Base-by-base conservation (phyloP, 495 filamentous ascomycete species). In the Xylona heveae region DNA sequence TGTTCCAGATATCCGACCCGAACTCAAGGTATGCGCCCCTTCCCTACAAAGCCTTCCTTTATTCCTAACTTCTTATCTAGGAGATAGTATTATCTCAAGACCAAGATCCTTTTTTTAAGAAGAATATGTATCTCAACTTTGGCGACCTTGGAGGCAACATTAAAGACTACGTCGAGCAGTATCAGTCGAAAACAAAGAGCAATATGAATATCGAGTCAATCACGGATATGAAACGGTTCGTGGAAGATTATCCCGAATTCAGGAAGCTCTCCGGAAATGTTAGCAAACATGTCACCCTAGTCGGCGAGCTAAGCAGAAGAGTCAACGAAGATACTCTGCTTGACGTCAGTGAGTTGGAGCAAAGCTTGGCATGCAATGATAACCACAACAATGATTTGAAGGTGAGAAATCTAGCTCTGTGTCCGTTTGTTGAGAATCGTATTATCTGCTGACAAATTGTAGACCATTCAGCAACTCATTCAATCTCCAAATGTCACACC, bases 101-200 rank as follows among this genome's bases (percentile, higher is more conserved):
- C 39, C 90, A 95, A 50, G 88, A 97, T 46, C 90, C 88, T 0
- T 97, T 97, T 57, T 97, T 95, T 57, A 93, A 94, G 55, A 94
- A 92, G 57, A 97, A 97, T 50, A 95, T 97, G 90, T 97, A 83
- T 44, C 71, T 92, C 43, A 97, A 97, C 44, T 97, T 95, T 50
- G 88, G 88, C 25, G 88, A 97, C 40, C 65, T 97, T 13, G 88
- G 88, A 14, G 79, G 88, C 33, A 95, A 92, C 46, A 94, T 94
- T 50, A 95, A 95, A 49, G 84, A 94, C 38, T 95, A 95, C 49
- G 88, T 97, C 37, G 81, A 90, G 49, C 88, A 94, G 40, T 95
- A 93, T 47, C 88, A 94, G 43, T 78, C 73, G 18, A 93, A 92
- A 49, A 91, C 82, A 7, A 77, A 92, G 45, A 88, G 68, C 39